Conservation (phyloP, 345 rosid genomes). For the Psidium friedrichsthalianum region DNA sequence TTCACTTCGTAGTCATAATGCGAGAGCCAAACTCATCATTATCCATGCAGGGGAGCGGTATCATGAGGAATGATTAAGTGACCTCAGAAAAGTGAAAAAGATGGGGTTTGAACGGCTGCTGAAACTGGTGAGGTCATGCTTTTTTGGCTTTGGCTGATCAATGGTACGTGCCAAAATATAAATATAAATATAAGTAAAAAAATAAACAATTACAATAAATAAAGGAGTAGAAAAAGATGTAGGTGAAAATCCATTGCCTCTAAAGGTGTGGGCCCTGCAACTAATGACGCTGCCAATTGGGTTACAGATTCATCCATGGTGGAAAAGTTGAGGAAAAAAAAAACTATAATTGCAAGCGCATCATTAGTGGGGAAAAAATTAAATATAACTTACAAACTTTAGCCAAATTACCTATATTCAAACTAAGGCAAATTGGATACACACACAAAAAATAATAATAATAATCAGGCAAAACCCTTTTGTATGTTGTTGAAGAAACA, state of each 20-base stretch:
- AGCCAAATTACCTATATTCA: background rate
- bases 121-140: background rate
- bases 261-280: background rate
- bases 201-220: background rate
- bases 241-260: background rate
- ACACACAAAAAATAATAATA: background rate
- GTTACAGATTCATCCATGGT: background rate
- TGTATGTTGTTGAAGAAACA: background rate
- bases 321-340: background rate
- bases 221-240: background rate
- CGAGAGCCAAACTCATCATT: conserved; percentile 4
- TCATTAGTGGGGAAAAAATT: background rate
- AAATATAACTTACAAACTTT: background rate
- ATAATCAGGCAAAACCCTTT: background rate
- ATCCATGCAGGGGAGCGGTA: conserved; percentile 16
- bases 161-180: background rate
- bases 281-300: background rate
- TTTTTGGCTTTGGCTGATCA: background rate
- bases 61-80: conserved; percentile 14
- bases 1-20: conserved; percentile 7
- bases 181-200: background rate
- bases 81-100: background rate
- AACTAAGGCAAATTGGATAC: background rate
- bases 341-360: background rate
- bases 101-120: background rate